These are phyloP conservation scores for Breviolum minutum DNA, from an alignment of 73 alveolate genomes.

Conservation along the genomic window DNA sequence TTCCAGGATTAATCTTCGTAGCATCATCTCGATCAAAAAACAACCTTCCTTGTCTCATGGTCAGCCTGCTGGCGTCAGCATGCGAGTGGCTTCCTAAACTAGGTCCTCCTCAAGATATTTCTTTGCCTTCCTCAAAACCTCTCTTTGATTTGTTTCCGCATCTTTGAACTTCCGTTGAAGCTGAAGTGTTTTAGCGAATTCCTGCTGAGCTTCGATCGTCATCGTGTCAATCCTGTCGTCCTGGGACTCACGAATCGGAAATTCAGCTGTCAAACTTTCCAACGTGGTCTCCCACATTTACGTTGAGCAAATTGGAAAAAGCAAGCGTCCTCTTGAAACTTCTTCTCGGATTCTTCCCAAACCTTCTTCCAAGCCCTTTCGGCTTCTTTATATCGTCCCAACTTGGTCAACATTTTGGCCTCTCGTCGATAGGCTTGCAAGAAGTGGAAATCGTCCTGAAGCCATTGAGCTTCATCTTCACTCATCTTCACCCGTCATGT, in stretches of 20 bases:
- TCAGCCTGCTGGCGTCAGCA: not conserved
- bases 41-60: no score
- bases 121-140: not conserved
- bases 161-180: not conserved
- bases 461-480: not conserved
- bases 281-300: no score
- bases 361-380: not conserved
- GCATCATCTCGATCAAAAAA: no score
- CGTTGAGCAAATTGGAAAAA: not conserved
- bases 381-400: not conserved
- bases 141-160: not conserved
- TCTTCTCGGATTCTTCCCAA: not conserved
- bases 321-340: not conserved
- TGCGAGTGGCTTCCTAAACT: not conserved
- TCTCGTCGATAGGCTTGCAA: not conserved
- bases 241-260: not conserved
- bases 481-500: not conserved
- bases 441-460: not conserved
- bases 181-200: not conserved
- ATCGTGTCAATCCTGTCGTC: not conserved
- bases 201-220: conserved; percentile 3
- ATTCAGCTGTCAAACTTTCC: not conserved
- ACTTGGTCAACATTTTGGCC: not conserved
- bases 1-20: no score
- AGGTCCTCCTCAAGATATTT: not conserved